phyloP scores from a whole-genome alignment of 306 rosid genomes.

The Benincasa hispida region DNA sequence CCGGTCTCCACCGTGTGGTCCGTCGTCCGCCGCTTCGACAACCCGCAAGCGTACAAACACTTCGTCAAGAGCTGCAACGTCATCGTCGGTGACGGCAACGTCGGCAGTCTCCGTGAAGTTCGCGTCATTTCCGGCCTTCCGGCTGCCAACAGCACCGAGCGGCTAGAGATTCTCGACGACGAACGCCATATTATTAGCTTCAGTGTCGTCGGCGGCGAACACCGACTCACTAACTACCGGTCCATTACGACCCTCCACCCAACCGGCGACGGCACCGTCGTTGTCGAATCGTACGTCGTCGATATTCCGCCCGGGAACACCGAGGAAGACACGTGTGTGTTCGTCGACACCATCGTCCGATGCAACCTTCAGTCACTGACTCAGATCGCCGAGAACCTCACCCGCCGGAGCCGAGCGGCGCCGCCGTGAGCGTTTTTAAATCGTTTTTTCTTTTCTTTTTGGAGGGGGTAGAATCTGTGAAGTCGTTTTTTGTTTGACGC shows the following conservation, averaged over 20 bases:
- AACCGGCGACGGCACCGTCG: conserved; percentile 34
- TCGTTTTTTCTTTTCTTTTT: neutral
- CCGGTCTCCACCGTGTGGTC: conserved; percentile 83
- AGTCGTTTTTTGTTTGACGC: neutral
- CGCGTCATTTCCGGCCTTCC: conserved; percentile 86
- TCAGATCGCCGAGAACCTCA: conserved; percentile 50
- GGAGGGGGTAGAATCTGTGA: neutral
- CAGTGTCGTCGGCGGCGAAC: conserved; percentile 93
- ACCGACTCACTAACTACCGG: conserved; percentile 67
- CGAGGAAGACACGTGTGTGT: conserved; percentile 64
- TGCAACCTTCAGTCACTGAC: conserved; percentile 92
- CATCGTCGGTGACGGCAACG: conserved; percentile 71
- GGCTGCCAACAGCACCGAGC: conserved; percentile 73
- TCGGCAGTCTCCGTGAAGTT: conserved; percentile 79
- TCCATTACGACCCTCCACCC: conserved; percentile 81
- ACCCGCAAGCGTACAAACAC: conserved; percentile 86
- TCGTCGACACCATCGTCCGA: conserved; percentile 78
- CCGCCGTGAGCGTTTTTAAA: conserved; percentile 4
- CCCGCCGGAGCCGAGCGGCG: conserved; percentile 12
- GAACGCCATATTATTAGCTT: conserved; percentile 80
- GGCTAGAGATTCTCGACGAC: conserved; percentile 88
- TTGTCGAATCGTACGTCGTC: conserved; percentile 86
- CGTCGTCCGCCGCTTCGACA: conserved; percentile 88
- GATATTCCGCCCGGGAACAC: conserved; percentile 92
- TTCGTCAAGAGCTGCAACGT: conserved; percentile 89